A percentile compares a stretch with the other conserved stretches of the same genome.
These are phyloP conservation scores for Solanum dulcamara DNA, from an alignment of 257 asterid genomes.

Conservation along the genomic window DNA sequence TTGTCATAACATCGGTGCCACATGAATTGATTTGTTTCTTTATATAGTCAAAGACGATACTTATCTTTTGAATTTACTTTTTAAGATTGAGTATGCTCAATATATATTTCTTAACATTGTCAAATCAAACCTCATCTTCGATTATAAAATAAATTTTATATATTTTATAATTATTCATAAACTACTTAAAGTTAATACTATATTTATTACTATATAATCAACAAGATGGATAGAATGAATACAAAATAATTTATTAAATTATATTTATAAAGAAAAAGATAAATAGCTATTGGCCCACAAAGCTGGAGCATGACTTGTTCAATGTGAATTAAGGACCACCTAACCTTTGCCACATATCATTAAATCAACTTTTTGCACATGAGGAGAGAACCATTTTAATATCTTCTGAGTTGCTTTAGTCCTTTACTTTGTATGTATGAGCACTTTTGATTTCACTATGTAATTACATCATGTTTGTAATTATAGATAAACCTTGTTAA, in stretches of 20 bases:
- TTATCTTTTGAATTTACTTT: neutral
- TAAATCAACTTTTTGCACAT: neutral
- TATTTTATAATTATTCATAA: neutral
- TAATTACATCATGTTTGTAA: too few species aligned
- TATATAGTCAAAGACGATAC: neutral
- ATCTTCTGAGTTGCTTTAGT: neutral
- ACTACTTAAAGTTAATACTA: neutral
- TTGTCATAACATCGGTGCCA: neutral
- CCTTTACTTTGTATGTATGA: neutral
- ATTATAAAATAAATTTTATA: neutral
- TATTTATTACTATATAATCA: neutral
- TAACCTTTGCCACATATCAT: neutral
- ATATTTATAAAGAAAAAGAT: neutral
- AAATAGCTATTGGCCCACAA: conserved; percentile 9
- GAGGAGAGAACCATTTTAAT: neutral
- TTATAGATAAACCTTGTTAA: too few species aligned
- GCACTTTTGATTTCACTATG: neutral
- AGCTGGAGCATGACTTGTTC: conserved; percentile 32
- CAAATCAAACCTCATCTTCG: neutral
- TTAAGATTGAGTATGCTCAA: neutral
- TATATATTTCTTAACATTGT: neutral
- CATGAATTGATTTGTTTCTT: neutral
- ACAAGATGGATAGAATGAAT: neutral
- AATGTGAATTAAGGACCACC: neutral
- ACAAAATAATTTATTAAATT: neutral